Percentiles rank a stretch among this genome's conserved stretches.
phyloP scores from a whole-genome alignment of 2,329 filamentous ascomycete genomes.

The Trichoderma gracile region DNA sequence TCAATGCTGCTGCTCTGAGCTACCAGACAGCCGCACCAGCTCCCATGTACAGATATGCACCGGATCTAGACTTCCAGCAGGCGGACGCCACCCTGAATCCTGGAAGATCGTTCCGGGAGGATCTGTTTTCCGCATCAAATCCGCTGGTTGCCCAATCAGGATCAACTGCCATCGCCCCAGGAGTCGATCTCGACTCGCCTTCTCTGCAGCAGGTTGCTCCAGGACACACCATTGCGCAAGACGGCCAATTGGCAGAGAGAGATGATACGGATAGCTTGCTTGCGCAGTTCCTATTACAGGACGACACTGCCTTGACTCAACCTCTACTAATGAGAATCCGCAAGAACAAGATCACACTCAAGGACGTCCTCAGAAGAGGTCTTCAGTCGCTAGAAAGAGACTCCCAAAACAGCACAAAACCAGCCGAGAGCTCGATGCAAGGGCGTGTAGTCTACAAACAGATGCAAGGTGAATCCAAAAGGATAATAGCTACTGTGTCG shows the following conservation, averaged over 20 bases:
- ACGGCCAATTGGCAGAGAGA: neutral
- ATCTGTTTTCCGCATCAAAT: slow-evolving; percentile 2
- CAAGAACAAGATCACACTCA: neutral
- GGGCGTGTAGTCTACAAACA: neutral
- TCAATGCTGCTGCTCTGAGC: neutral
- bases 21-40: neutral
- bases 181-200: neutral
- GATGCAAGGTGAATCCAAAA: neutral
- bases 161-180: neutral
- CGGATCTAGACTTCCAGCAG: neutral
- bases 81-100: neutral
- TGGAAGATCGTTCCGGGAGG: neutral
- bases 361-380: neutral
- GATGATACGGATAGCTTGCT: neutral
- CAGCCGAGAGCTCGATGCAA: neutral
- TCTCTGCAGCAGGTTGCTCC: neutral
- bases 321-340: neutral
- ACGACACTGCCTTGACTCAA: neutral
- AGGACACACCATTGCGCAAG: neutral
- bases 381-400: neutral
- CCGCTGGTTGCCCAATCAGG: neutral
- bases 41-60: neutral
- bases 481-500: neutral
- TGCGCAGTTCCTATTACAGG: slow-evolving; percentile 2
- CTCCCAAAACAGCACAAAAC: neutral